Evolutionary conservation across 495 filamentous ascomycete genomes (phyloP).

Genomic region (Podospora sp.): DNA sequence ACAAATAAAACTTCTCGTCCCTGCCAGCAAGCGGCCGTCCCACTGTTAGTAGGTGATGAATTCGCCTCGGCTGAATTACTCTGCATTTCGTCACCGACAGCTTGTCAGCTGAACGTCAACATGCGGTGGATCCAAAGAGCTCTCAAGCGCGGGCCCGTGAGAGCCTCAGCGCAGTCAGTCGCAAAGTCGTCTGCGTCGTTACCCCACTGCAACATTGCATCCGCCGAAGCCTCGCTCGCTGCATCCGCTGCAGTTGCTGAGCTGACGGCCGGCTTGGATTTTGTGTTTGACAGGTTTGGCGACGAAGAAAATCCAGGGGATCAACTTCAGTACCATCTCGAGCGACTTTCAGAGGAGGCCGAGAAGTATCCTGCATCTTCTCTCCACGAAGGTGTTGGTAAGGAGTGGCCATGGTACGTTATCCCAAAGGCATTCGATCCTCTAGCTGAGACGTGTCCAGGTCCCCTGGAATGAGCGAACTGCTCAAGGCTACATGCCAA

Average conservation of each 20-base stretch:
- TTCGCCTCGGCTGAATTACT: background rate
- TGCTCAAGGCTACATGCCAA: constrained; percentile 13
- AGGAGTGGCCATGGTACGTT: constrained; percentile 19
- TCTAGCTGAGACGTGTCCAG: constrained; percentile 4
- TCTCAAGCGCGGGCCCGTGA: constrained; percentile 2
- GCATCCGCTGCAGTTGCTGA: constrained; percentile 15
- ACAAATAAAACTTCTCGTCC: background rate
- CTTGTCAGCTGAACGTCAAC: background rate
- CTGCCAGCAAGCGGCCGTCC: background rate
- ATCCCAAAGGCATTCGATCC: too few relatives aligned
- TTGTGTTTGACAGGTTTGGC: constrained; percentile 17
- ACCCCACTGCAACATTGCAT: constrained; percentile 12
- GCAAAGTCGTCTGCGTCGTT: background rate
- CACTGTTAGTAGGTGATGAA: too few relatives aligned
- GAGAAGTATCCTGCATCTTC: constrained; percentile 8
- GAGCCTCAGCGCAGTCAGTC: constrained; percentile 11
- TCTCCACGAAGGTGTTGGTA: background rate
- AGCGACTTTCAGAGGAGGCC: constrained; percentile 5
- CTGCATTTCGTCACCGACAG: background rate
- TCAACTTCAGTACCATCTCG: constrained; percentile 15
- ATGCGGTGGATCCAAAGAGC: constrained; percentile 15
- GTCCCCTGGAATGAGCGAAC: constrained; percentile 12
- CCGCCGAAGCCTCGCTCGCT: constrained; percentile 12
- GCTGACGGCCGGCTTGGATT: constrained; percentile 2
- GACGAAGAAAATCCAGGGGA: constrained; percentile 12